A percentile compares a stretch with the other conserved stretches of the same genome.
phyloP scores from a whole-genome alignment of 202 grass and related monocot genomes.

The Saccharum hybrid region DNA sequence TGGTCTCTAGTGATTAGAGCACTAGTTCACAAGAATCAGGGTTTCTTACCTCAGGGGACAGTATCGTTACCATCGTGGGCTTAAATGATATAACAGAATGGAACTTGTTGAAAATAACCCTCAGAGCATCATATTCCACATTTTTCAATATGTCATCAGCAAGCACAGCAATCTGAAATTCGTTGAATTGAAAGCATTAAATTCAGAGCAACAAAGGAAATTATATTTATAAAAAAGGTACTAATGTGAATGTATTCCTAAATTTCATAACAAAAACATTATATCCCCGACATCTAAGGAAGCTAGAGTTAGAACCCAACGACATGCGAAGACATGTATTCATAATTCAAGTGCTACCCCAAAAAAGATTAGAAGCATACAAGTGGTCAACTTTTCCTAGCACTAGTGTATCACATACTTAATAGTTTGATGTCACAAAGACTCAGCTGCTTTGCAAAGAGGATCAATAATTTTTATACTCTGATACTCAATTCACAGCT shows the following conservation, averaged over 20 bases:
- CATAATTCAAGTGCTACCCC: background rate
- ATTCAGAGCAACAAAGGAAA: background rate
- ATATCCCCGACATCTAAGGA: background rate
- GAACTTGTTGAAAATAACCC: conserved; percentile 91
- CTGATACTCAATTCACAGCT: background rate
- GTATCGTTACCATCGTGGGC: conserved; percentile 74
- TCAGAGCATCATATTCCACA: conserved; percentile 86
- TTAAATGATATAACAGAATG: conserved; percentile 83
- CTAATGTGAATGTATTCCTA: background rate
- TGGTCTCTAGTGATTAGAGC: background rate
- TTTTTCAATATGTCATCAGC: conserved; percentile 98
- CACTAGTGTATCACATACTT: background rate
- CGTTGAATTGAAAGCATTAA: conserved; percentile 1
- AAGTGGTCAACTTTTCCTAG: background rate
- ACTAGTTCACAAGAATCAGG: conserved; percentile 23
- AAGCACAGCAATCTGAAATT: conserved; percentile 78
- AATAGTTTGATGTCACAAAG: background rate
- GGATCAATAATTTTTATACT: background rate
- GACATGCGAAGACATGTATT: background rate
- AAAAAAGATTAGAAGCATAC: background rate
- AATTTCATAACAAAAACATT: background rate
- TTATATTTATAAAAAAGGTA: background rate
- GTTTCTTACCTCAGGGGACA: conserved; percentile 81
- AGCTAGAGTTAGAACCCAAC: background rate
- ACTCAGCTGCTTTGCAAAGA: background rate